Evolutionary conservation across 1,284 basidiomycete genomes (phyloP).

Genomic region (Moniliella sp.): DNA sequence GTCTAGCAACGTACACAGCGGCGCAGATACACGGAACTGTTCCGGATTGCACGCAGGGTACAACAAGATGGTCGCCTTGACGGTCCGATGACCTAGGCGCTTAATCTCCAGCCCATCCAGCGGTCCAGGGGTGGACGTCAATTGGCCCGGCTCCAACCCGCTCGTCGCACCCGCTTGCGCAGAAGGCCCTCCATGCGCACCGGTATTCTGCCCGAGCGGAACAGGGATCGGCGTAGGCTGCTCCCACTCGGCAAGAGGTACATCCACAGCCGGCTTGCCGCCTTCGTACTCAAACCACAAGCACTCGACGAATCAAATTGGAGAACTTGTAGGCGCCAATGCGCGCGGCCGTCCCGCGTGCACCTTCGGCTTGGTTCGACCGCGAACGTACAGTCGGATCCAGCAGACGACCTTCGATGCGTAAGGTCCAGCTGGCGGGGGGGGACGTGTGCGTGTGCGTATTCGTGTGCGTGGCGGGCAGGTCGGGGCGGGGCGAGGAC

Average conservation of each 20-base stretch:
- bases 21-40: constrained; percentile 57
- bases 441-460: too few relatives aligned
- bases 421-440: constrained; percentile 64
- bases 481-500: too few relatives aligned
- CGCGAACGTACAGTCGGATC: constrained; percentile 33
- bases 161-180: too few relatives aligned
- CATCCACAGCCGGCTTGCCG: too few relatives aligned
- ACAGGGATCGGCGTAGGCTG: constrained; percentile 10
- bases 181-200: too few relatives aligned
- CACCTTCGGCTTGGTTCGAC: constrained; percentile 18
- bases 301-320: constrained; percentile 60
- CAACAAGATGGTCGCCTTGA: constrained; percentile 56
- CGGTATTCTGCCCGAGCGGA: constrained; percentile 22
- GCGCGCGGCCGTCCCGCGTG: constrained; percentile 1
- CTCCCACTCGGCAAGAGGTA: constrained; percentile 32
- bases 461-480: too few relatives aligned
- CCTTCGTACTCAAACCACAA: too few relatives aligned
- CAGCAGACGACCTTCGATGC: constrained; percentile 66
- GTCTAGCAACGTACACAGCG: constrained; percentile 54
- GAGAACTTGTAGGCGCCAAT: constrained; percentile 42
- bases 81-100: constrained; percentile 55
- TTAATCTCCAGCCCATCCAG: constrained; percentile 68
- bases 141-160: too few relatives aligned
- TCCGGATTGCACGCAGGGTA: constrained; percentile 72
- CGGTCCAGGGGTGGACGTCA: too few relatives aligned